Evolutionary conservation across 257 asterid species (phyloP), one percentile per base, ranked within the genome.

Genomic region (Lithospermum erythrorhizon): DNA sequence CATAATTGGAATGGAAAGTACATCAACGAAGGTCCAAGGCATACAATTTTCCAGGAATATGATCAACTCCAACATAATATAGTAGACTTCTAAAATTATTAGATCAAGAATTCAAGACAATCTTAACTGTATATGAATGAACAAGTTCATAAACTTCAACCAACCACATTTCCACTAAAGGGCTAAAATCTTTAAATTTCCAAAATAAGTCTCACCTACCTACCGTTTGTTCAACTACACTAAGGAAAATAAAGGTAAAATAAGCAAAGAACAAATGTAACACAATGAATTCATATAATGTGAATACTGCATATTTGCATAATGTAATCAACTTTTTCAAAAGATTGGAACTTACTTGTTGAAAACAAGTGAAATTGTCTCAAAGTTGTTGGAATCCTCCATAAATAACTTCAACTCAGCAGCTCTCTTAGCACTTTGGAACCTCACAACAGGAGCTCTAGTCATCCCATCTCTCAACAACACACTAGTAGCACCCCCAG

Each of bases 391-490:
- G 15, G 81, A 78, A 65, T 74, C 74, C 71, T 82, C 88, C 73
- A 82, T 53, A 67, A 65, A 82, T 57, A 82, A 65, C 59, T 76
- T 82, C 61, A 82, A 57, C 49, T 82, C 81, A 0, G 83, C 75
- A 9, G 86, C 86, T 59, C 83, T 68, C 61, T 72, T 77, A 47
- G 86, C 86, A 0, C 76, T 67, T 52, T 48, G n/a, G 65, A 80
- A 80, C 60, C 86, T 70, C 20, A 80, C 86, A 54, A 80, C 86
- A 24, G 86, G 86, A 68, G 86, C 86, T 58, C 86, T 80, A 0
- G 83, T 80, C 86, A 80, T 79, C 22, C 81, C 85, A 59, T 82
- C 88, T 56, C 68, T 75, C 64, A 79, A 37, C 62, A 82, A 20
- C 47, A 72, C 47, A 20, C 81, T 70, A 61, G 60, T 68, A 27